These are phyloP conservation scores for Russula earlei DNA, from an alignment of 768 basidiomycete species.

Conservation along the genomic window DNA sequence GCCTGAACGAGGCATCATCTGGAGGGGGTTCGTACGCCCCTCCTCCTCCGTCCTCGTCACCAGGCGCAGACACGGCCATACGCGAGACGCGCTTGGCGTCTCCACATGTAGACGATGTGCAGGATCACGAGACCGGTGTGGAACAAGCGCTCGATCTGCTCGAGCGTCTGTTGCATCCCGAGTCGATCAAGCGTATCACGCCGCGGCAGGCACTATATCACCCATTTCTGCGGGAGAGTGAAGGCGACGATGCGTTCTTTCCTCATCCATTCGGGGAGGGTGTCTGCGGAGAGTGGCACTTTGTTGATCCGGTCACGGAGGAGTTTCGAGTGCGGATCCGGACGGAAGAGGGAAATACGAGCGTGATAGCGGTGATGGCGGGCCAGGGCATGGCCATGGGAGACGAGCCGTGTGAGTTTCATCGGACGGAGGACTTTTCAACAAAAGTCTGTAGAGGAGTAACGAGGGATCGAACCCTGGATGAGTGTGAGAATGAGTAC, in stretches of 20 bases:
- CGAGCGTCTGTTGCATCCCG: conserved; percentile 62
- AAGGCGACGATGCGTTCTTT: conserved; percentile 58
- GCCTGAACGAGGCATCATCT: conserved; percentile 10
- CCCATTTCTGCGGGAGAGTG: conserved; percentile 51
- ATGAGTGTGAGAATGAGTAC: background rate
- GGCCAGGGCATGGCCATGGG: conserved; percentile 30
- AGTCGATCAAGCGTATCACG: conserved; percentile 68
- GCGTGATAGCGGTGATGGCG: conserved; percentile 19
- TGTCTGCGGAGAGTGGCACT: conserved; percentile 54
- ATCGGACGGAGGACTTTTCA: conserved; percentile 7
- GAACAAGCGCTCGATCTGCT: conserved; percentile 68
- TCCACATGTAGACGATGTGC: conserved; percentile 27
- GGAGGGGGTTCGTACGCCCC: conserved; percentile 24
- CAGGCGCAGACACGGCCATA: conserved; percentile 21
- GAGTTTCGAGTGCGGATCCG: conserved; percentile 42
- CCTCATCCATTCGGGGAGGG: conserved; percentile 65
- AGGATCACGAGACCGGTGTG: conserved; percentile 44
- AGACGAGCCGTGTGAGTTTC: conserved; percentile 28
- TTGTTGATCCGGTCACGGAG: conserved; percentile 48
- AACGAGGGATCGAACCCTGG: background rate
- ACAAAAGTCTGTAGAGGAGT: background rate
- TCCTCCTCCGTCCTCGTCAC: conserved; percentile 22
- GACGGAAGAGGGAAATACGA: conserved; percentile 18
- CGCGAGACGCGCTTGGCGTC: conserved; percentile 22
- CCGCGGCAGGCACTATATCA: conserved; percentile 72